A percentile compares a stretch with the other conserved stretches of the same genome.
phyloP scores from a whole-genome alignment of 2,329 filamentous ascomycete species.

The Fusarium sp. region DNA sequence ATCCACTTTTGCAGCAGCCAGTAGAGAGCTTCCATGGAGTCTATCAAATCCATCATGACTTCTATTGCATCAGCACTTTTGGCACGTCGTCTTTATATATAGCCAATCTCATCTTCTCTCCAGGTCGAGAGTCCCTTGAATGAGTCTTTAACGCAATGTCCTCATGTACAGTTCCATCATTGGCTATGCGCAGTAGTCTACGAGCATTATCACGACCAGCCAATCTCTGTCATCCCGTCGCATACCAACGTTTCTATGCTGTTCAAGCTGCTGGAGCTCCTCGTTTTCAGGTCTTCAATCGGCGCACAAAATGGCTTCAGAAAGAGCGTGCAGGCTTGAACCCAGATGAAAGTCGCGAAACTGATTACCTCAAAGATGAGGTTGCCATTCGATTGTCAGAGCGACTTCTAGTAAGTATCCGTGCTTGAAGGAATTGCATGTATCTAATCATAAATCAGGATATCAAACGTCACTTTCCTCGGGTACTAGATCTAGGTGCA shows the following conservation, averaged over 20 bases:
- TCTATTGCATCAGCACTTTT: conserved; percentile 39
- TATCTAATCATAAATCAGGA: conserved; percentile 67
- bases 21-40: conserved; percentile 35
- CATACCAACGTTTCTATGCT: conserved; percentile 73
- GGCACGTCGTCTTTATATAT: conserved; percentile 12
- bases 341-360: conserved; percentile 77
- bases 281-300: conserved; percentile 91
- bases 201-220: conserved; percentile 38
- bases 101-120: neutral
- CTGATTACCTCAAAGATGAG: conserved; percentile 95
- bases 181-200: conserved; percentile 46
- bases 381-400: conserved; percentile 87
- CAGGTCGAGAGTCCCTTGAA: conserved; percentile 20
- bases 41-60: conserved; percentile 47
- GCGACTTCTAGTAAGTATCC: conserved; percentile 75
- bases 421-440: neutral
- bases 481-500: conserved; percentile 91
- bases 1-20: conserved; percentile 33
- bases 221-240: conserved; percentile 26
- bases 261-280: conserved; percentile 81
- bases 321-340: conserved; percentile 85
- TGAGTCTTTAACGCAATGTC: conserved; percentile 49
- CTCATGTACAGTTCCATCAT: conserved; percentile 45
- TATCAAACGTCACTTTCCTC: conserved; percentile 88
- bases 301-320: conserved; percentile 87